phyloP scores from a whole-genome alignment of 495 filamentous ascomycete genomes.

The Bathelium albidoporum region DNA sequence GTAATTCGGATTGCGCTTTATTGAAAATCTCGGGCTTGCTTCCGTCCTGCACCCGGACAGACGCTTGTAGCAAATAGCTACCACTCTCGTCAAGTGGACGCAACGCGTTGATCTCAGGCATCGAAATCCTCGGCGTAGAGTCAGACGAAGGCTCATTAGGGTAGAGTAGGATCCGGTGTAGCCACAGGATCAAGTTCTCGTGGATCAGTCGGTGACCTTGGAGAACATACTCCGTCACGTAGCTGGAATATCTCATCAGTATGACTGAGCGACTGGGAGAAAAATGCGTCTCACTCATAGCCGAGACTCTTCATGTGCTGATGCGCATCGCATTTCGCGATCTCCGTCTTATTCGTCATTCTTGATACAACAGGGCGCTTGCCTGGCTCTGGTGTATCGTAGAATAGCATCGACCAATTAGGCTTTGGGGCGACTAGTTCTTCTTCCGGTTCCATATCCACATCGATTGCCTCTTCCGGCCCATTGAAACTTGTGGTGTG shows the following conservation, averaged over 20 bases:
- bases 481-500: neutral
- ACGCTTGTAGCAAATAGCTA: constrained; percentile 33
- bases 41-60: constrained; percentile 32
- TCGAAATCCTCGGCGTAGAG: constrained; percentile 38
- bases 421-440: neutral
- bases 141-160: constrained; percentile 16
- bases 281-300: constrained; percentile 31
- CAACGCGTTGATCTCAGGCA: constrained; percentile 30
- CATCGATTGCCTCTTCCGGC: constrained; percentile 12
- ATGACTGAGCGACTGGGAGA: neutral
- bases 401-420: constrained; percentile 32
- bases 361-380: constrained; percentile 31
- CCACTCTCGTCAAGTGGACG: constrained; percentile 28
- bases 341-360: constrained; percentile 27
- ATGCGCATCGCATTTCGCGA: constrained; percentile 31
- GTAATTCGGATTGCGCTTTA: constrained; percentile 47
- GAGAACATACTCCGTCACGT: constrained; percentile 33
- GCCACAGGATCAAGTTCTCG: constrained; percentile 34
- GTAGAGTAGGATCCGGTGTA: constrained; percentile 30
- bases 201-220: constrained; percentile 36
- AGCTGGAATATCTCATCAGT: constrained; percentile 26
- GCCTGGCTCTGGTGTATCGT: constrained; percentile 38
- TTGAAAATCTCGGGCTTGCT: constrained; percentile 36
- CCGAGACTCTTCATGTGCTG: constrained; percentile 34
- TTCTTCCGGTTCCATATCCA: constrained; percentile 22